Evolutionary conservation across 2,329 filamentous ascomycete species (phyloP), one percentile per base, ranked within the genome.

Genomic region (Clonostachys solani): DNA sequence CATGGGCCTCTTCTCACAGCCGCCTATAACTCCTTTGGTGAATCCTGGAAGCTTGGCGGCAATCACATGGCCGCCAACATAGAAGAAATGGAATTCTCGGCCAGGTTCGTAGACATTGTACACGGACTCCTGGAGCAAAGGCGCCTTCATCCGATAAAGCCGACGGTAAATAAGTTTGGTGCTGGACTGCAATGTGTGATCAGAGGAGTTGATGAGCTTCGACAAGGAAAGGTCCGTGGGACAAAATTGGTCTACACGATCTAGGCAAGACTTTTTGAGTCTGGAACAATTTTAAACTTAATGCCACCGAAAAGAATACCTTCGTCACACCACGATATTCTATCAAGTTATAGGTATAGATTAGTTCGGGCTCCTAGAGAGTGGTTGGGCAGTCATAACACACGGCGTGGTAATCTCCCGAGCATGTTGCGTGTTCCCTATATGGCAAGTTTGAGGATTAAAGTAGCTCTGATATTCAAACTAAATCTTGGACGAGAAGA

Each of bases 191-290:
- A 66, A 50, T 67, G 66, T 4, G 58, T 68, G 15, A 33, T 69
- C 16, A 43, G 46, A 7, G 65, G 64, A 1, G 40, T 69, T 12
- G 56, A 63, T 13, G 60, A 66, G 47, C 46, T 65, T 33, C 55
- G 52, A 43, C 53, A 59, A 9, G 59, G 58, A 2, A 54, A 60
- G 53, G 61, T 72, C 23, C 69, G 66, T 44, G 70, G 62, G 9
- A 61, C 60, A 33, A 74, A 74, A 59, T 54, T 74, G 48, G 71
- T 75, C 2, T 73, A 71, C 51, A 43, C 42, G 5, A 13, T 43
- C 19, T 38, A 29, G 23, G 23, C 8, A 10, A 29, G 23, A 3
- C 23, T 29, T 10, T 10, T 10, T 2, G 10, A 9, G 9, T 10
- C 23, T 10, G 23, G 8, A 5, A 29, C 1, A 29, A 4, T 29